A percentile compares a stretch with the other conserved stretches of the same genome.
Evolutionary conservation across 1,139 yeast genomes (phyloP).

Genomic region (Magnusiomyces clavatus): DNA sequence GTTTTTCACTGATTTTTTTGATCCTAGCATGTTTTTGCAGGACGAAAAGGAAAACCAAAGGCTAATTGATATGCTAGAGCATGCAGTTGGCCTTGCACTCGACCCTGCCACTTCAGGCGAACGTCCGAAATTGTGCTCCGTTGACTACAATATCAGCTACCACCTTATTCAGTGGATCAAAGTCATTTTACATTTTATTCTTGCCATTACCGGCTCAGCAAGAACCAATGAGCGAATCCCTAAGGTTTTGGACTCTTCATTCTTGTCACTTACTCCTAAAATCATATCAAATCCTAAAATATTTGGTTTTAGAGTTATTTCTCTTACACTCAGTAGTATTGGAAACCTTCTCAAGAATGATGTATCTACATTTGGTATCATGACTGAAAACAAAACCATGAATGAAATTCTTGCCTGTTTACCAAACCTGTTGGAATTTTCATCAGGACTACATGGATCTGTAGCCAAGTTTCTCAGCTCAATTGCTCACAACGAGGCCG

Average conservation of each 20-base stretch:
- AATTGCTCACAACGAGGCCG: constrained; percentile 68
- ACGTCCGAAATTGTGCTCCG: constrained; percentile 47
- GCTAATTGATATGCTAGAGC: constrained; percentile 53
- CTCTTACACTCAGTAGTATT: constrained; percentile 58
- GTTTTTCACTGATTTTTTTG: constrained; percentile 40
- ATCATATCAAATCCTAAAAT: constrained; percentile 50
- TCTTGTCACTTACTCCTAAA: constrained; percentile 52
- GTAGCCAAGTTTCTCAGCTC: constrained; percentile 81
- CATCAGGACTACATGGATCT: constrained; percentile 51
- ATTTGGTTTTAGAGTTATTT: constrained; percentile 66
- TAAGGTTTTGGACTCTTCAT: constrained; percentile 76
- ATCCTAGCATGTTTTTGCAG: constrained; percentile 50
- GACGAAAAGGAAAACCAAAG: constrained; percentile 53
- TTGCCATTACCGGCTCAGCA: constrained; percentile 59
- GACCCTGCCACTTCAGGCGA: constrained; percentile 41
- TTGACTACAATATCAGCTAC: constrained; percentile 52
- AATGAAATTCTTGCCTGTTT: constrained; percentile 50
- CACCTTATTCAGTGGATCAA: constrained; percentile 48
- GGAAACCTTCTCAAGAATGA: constrained; percentile 78
- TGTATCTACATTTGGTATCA: constrained; percentile 79
- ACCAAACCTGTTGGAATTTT: constrained; percentile 48
- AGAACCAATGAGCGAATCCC: constrained; percentile 74
- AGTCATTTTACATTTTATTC: constrained; percentile 49
- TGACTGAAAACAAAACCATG: constrained; percentile 71
- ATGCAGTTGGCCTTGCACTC: constrained; percentile 61